These are phyloP conservation scores for Lodderomyces margitis DNA, from an alignment of 1,139 yeast genomes.

Conservation along the genomic window DNA sequence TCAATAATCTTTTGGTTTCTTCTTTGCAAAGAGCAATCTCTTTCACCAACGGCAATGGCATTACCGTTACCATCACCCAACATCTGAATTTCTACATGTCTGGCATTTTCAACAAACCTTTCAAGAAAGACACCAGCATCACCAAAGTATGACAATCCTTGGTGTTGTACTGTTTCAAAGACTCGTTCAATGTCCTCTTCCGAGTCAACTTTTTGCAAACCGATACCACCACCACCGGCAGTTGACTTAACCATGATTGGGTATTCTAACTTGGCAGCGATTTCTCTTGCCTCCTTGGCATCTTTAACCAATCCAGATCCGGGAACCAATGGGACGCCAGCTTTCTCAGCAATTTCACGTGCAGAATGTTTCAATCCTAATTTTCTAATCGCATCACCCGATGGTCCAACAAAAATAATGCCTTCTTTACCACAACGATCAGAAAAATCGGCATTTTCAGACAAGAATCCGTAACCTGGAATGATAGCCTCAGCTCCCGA, in stretches of 20 bases:
- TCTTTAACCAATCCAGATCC: constrained; percentile 80
- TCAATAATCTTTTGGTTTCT: constrained; percentile 95
- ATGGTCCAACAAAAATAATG: constrained; percentile 90
- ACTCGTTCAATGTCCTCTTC: constrained; percentile 78
- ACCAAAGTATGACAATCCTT: constrained; percentile 89
- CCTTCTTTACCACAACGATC: constrained; percentile 82
- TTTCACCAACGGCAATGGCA: constrained; percentile 91
- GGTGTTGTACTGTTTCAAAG: constrained; percentile 88
- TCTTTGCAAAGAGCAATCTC: constrained; percentile 96
- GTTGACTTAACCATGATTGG: constrained; percentile 97
- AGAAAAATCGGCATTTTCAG: constrained; percentile 95
- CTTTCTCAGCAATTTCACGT: constrained; percentile 82
- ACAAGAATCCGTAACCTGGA: constrained; percentile 95
- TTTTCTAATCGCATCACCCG: constrained; percentile 87
- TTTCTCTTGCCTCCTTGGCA: constrained; percentile 68
- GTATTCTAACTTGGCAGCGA: constrained; percentile 78
- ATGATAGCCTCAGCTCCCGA: constrained; percentile 88
- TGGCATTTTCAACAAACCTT: constrained; percentile 86
- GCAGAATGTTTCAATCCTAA: constrained; percentile 96
- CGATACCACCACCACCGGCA: constrained; percentile 99
- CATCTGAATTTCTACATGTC: constrained; percentile 96
- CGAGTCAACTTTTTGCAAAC: constrained; percentile 86
- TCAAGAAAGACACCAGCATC: constrained; percentile 94
- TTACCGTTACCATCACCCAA: constrained; percentile 93
- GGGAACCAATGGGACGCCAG: constrained; percentile 93